These are phyloP conservation scores for Alternaria sp. DNA, from an alignment of 2,329 filamentous ascomycete genomes.

Conservation along the genomic window DNA sequence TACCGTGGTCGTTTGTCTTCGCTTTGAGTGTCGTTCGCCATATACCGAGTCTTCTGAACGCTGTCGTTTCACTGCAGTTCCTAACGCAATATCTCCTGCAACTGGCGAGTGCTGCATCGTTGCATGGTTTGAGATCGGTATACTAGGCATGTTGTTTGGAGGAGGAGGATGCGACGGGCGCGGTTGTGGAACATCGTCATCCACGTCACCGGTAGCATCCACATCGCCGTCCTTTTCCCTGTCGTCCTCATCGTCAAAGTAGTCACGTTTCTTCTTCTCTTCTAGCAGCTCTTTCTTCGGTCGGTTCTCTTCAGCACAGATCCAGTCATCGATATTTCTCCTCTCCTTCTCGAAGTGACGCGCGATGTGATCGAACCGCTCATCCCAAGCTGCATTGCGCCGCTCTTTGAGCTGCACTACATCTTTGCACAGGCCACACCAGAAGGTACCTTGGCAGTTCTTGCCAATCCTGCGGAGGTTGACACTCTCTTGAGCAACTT, in stretches of 20 bases:
- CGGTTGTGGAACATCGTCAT: not conserved
- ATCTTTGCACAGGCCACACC: constrained; percentile 83
- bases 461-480: constrained; percentile 66
- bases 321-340: constrained; percentile 64
- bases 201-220: constrained; percentile 7
- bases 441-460: constrained; percentile 72
- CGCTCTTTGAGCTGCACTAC: constrained; percentile 57
- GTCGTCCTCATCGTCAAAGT: constrained; percentile 24
- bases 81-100: not conserved
- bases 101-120: not conserved
- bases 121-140: not conserved
- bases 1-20: not conserved
- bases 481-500: constrained; percentile 50
- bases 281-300: constrained; percentile 38
- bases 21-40: not conserved
- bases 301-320: constrained; percentile 48
- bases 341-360: constrained; percentile 67
- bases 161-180: not conserved
- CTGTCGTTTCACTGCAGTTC: not conserved
- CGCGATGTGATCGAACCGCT: constrained; percentile 77
- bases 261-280: constrained; percentile 27
- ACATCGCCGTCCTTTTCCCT: constrained; percentile 9
- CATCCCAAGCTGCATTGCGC: constrained; percentile 64
- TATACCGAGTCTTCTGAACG: not conserved
- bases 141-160: not conserved